A percentile compares a stretch with the other conserved stretches of the same genome.
Evolutionary conservation across 1,284 basidiomycete genomes (phyloP).

Genomic region (Fistulinella staudtii): DNA sequence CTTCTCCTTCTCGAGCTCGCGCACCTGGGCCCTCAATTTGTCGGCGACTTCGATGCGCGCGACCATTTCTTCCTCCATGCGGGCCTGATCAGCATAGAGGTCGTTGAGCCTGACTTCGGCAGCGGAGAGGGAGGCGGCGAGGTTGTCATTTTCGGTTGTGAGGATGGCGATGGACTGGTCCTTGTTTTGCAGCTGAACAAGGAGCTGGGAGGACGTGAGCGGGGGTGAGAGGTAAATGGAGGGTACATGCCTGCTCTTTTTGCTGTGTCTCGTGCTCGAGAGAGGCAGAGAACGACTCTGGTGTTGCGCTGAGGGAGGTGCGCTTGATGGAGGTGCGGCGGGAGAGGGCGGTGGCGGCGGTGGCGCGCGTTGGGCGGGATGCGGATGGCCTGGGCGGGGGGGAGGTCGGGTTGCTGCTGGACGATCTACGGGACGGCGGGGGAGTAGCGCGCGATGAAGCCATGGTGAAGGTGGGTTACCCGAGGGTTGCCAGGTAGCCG

Average conservation of each 20-base stretch:
- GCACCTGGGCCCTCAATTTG: constrained; percentile 70
- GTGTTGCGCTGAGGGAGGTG: constrained; percentile 32
- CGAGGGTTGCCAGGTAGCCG: too few relatives aligned
- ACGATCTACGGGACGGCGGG: constrained; percentile 43
- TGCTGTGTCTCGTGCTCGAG: constrained; percentile 73
- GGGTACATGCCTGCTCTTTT: constrained; percentile 64
- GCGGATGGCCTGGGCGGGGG: constrained; percentile 36
- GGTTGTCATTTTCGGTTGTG: constrained; percentile 56
- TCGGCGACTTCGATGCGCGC: constrained; percentile 75
- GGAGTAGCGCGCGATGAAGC: constrained; percentile 40
- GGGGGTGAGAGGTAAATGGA: background rate
- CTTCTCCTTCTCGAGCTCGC: constrained; percentile 79
- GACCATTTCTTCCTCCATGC: constrained; percentile 72
- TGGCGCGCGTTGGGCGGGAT: constrained; percentile 44
- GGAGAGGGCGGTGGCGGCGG: constrained; percentile 38
- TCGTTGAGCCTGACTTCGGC: constrained; percentile 70
- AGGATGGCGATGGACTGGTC: constrained; percentile 62
- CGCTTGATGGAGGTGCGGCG: constrained; percentile 51
- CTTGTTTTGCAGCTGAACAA: constrained; percentile 72
- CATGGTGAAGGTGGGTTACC: too few relatives aligned
- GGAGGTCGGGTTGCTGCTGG: constrained; percentile 29
- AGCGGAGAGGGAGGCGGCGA: constrained; percentile 58
- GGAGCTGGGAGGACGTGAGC: constrained; percentile 45
- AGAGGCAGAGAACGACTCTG: constrained; percentile 51
- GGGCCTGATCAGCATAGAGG: constrained; percentile 72